A percentile compares a stretch with the other conserved stretches of the same genome.
Conservation (phyloP, 257 asterid genomes). For the Nicotiana benthamiana region DNA sequence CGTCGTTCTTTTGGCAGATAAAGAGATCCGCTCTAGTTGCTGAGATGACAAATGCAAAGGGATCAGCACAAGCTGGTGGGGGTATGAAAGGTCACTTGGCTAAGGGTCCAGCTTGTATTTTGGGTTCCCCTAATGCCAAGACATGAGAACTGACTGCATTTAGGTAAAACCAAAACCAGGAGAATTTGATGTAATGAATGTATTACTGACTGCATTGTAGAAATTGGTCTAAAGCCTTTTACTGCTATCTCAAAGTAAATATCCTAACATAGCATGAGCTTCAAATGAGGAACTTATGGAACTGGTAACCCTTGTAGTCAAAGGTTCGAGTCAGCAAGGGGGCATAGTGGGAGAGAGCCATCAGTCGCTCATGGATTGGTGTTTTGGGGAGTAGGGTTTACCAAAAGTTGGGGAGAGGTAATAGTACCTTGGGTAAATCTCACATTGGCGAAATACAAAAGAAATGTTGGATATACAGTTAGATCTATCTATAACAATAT, state of each 20-base stretch:
- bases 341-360: too few species aligned
- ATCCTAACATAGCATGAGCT: neutral
- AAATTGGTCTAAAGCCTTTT: neutral
- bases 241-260: neutral
- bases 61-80: slow-evolving; percentile 51
- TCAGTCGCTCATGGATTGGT: too few species aligned
- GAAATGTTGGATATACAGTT: too few species aligned
- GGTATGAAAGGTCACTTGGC: slow-evolving; percentile 53
- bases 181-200: neutral
- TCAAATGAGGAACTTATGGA: neutral
- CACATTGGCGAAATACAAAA: too few species aligned
- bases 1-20: slow-evolving; percentile 35
- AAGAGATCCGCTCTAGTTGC: slow-evolving; percentile 44
- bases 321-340: too few species aligned
- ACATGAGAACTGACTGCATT: slow-evolving; percentile 46
- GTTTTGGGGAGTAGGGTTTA: too few species aligned
- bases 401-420: too few species aligned
- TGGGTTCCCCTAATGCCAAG: slow-evolving; percentile 61
- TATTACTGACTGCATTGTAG: neutral
- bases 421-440: too few species aligned
- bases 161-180: slow-evolving; percentile 9
- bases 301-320: too few species aligned
- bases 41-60: slow-evolving; percentile 41
- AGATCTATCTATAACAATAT: too few species aligned
- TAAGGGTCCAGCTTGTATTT: slow-evolving; percentile 43